Percentiles rank a stretch among this genome's conserved stretches.
Conservation (phyloP, 1,284 basidiomycete species). For the Trichosporon faecale region DNA sequence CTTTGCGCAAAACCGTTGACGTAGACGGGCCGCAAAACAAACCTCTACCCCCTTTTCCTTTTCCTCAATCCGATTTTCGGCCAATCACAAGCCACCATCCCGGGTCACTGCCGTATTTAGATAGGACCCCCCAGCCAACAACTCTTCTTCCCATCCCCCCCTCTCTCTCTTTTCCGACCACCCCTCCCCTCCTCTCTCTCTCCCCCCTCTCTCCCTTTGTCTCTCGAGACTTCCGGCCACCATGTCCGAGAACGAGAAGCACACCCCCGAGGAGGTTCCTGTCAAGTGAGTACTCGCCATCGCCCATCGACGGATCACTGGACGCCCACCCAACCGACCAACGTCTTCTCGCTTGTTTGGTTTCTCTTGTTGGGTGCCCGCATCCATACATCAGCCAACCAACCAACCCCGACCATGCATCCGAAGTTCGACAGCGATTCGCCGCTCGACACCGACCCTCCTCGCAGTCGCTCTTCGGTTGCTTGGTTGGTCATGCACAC, state of each 20-base stretch:
- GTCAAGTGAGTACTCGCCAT: conserved; percentile 39
- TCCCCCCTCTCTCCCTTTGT: conserved; percentile 17
- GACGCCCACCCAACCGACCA: neutral
- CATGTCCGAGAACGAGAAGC: conserved; percentile 48
- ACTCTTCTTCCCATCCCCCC: conserved; percentile 12
- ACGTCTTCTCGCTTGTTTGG: neutral
- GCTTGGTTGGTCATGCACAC: too few relatives aligned
- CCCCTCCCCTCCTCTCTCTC: conserved; percentile 13
- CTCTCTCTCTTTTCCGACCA: conserved; percentile 10
- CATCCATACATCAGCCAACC: neutral
- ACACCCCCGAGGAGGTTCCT: conserved; percentile 42
- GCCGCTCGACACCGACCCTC: too few relatives aligned
- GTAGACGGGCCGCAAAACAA: conserved; percentile 12
- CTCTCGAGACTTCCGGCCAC: conserved; percentile 20
- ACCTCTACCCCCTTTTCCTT: conserved; percentile 12
- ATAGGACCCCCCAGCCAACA: conserved; percentile 16
- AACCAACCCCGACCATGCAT: neutral
- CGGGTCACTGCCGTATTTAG: conserved; percentile 25
- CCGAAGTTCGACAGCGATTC: neutral
- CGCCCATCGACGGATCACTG: neutral
- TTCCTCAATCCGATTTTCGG: conserved; percentile 9
- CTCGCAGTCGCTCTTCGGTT: too few relatives aligned
- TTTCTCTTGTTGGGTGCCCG: neutral
- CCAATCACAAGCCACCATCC: conserved; percentile 21
- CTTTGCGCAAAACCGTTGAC: conserved; percentile 13